Evolutionary conservation across 768 basidiomycete genomes (phyloP).

Genomic region (Infundibulicybe gibba): DNA sequence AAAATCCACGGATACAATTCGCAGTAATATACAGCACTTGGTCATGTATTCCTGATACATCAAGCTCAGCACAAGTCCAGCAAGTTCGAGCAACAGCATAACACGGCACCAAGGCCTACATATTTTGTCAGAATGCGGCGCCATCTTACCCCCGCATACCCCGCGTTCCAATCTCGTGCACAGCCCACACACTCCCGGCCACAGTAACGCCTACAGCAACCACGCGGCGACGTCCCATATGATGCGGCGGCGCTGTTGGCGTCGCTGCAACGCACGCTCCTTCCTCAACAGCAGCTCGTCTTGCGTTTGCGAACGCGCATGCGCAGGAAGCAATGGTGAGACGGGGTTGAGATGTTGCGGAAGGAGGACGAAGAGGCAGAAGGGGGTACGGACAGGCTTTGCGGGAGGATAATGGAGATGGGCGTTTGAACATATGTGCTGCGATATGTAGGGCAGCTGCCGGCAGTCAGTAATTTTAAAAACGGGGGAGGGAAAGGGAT

Average conservation of each 20-base stretch:
- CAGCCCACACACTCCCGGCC: slow-evolving; percentile 53
- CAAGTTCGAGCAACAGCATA: no score
- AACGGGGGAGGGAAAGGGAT: slow-evolving; percentile 5
- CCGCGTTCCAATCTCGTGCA: slow-evolving; percentile 24
- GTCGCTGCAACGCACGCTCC: slow-evolving; percentile 77
- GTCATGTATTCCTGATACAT: no score
- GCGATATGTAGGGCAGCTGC: slow-evolving; percentile 73
- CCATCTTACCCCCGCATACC: slow-evolving; percentile 38
- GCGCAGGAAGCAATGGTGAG: slow-evolving; percentile 18
- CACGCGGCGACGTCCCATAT: slow-evolving; percentile 86
- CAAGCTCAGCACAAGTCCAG: no score
- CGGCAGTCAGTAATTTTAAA: background rate
- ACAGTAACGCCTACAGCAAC: slow-evolving; percentile 61
- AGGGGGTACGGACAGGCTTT: slow-evolving; percentile 26
- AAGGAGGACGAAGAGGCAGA: slow-evolving; percentile 4
- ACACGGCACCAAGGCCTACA: background rate
- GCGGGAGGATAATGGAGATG: slow-evolving; percentile 74
- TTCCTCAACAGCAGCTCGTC: slow-evolving; percentile 84
- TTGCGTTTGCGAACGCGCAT: slow-evolving; percentile 20
- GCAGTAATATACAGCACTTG: no score
- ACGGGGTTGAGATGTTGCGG: background rate
- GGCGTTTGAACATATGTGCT: slow-evolving; percentile 85
- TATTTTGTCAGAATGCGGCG: no score
- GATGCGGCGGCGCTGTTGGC: slow-evolving; percentile 66
- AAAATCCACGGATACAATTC: no score